Evolutionary conservation across 2,329 filamentous ascomycete genomes (phyloP).

Genomic region (Botrytis fragariae): DNA sequence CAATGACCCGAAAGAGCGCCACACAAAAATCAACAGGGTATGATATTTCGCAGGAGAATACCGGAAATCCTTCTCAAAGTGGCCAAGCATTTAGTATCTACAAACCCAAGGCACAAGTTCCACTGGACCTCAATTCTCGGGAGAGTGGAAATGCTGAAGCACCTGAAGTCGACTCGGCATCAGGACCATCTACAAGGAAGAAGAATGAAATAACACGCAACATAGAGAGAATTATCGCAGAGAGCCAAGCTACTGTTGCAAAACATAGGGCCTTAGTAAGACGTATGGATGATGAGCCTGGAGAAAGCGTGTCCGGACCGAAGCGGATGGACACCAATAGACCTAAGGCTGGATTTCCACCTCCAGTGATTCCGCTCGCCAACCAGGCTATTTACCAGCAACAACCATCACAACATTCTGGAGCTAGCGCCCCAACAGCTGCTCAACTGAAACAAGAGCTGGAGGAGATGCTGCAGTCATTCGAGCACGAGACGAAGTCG

Average conservation of each 20-base stretch:
- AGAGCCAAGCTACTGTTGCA: constrained; percentile 6
- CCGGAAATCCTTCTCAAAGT: not conserved
- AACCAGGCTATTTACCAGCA: not conserved
- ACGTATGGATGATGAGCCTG: not conserved
- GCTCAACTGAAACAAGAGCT: constrained; percentile 8
- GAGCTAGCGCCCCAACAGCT: not conserved
- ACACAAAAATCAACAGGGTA: not conserved
- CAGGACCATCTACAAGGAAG: not conserved
- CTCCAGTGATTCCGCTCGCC: not conserved
- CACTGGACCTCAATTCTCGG: not conserved
- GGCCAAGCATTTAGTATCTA: not conserved
- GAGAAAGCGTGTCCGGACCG: not conserved
- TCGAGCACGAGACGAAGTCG: constrained; percentile 2
- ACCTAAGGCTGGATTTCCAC: not conserved
- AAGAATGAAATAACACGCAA: not conserved
- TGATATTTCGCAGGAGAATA: not conserved
- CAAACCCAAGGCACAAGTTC: not conserved
- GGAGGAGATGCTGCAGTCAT: constrained; percentile 12
- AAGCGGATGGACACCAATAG: not conserved
- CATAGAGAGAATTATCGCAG: not conserved
- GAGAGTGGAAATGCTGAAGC: not conserved
- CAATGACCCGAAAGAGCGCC: not conserved
- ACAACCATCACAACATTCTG: not conserved
- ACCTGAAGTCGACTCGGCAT: not conserved
- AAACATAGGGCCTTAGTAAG: not conserved